These are phyloP conservation scores for Cordyceps cicadae DNA, from an alignment of 2,329 filamentous ascomycete genomes.

Conservation along the genomic window DNA sequence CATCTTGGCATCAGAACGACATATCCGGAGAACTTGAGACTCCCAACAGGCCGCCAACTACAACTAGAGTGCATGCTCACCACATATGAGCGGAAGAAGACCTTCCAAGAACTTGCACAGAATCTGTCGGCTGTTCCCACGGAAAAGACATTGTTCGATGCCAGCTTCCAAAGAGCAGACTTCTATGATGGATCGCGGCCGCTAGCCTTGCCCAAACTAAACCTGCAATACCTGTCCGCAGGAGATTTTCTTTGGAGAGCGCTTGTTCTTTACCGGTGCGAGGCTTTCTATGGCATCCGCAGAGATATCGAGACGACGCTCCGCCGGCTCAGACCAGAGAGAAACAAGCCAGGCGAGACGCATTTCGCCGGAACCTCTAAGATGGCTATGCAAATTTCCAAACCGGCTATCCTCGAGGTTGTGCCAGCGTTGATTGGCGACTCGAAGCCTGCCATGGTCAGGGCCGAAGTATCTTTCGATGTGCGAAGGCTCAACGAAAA, in stretches of 20 bases:
- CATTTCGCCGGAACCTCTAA: constrained; percentile 77
- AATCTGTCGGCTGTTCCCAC: constrained; percentile 74
- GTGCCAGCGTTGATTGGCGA: constrained; percentile 77
- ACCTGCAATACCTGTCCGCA: constrained; percentile 88
- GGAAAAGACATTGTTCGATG: constrained; percentile 72
- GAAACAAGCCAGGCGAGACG: constrained; percentile 54
- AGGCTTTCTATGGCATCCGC: constrained; percentile 88
- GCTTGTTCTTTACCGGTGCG: constrained; percentile 77
- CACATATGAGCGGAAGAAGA: constrained; percentile 66
- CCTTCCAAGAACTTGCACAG: constrained; percentile 72
- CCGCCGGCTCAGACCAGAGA: constrained; percentile 66
- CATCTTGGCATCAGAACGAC: constrained; percentile 68
- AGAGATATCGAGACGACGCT: constrained; percentile 82
- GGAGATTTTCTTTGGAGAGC: constrained; percentile 97
- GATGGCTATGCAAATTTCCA: constrained; percentile 83
- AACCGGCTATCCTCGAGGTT: constrained; percentile 80
- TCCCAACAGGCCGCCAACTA: constrained; percentile 56
- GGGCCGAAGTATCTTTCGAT: constrained; percentile 79
- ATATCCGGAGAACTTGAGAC: constrained; percentile 65
- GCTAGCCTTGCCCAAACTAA: constrained; percentile 86
- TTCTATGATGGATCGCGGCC: constrained; percentile 80
- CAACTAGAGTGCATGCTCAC: constrained; percentile 65
- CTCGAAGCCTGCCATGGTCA: constrained; percentile 71
- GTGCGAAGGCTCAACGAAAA: constrained; percentile 69
- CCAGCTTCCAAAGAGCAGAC: constrained; percentile 70